Conservation (phyloP, 768 basidiomycete species). For the Suillus ampliporus region DNA sequence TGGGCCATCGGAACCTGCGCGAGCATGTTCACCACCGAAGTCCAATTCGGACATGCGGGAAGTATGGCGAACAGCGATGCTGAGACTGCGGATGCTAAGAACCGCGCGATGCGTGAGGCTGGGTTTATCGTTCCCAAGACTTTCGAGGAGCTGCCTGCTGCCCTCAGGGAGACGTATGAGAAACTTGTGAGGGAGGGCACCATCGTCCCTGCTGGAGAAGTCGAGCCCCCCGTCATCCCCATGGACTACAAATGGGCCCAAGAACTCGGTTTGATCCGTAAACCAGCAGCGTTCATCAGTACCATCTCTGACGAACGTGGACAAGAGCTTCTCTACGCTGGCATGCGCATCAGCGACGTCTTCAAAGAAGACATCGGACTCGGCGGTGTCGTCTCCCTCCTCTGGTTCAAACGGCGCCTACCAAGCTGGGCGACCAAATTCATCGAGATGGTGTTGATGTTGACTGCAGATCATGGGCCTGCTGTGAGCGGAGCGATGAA, state of each 20-base stretch:
- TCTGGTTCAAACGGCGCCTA: conserved; percentile 97
- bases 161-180: conserved; percentile 90
- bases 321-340: conserved; percentile 97
- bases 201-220: conserved; percentile 75
- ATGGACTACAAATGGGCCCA: conserved; percentile 99
- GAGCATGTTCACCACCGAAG: conserved; percentile 99
- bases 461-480: conserved; percentile 98
- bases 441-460: conserved; percentile 99
- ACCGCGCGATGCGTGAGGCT: conserved; percentile 92
- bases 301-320: conserved; percentile 99
- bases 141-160: conserved; percentile 98
- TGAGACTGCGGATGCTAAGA: conserved; percentile 99
- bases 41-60: conserved; percentile 99
- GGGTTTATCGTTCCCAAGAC: conserved; percentile 98
- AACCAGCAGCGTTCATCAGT: conserved; percentile 76
- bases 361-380: conserved; percentile 98
- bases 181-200: conserved; percentile 71
- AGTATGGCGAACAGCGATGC: conserved; percentile 96
- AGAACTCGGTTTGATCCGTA: conserved; percentile 12
- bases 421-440: conserved; percentile 97
- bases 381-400: conserved; percentile 92
- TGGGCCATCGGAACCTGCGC: conserved; percentile 99
- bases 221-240: conserved; percentile 93
- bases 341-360: conserved; percentile 98
- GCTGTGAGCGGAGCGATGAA: conserved; percentile 99